Conservation (phyloP, 208 protist genomes). For the Wallacemonas sp. region DNA sequence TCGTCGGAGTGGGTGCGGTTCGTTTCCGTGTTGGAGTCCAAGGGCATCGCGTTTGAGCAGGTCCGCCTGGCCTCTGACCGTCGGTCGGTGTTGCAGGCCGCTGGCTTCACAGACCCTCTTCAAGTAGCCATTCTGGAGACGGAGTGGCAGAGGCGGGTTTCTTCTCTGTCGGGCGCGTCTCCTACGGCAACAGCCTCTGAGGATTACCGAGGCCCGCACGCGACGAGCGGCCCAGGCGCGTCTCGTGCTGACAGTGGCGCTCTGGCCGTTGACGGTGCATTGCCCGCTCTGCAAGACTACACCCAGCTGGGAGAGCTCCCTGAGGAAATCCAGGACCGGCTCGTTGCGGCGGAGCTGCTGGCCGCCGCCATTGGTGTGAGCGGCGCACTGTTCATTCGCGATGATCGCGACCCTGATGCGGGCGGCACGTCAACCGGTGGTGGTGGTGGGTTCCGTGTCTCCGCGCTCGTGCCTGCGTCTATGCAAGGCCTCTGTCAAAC, state of each 20-base stretch:
- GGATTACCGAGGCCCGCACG: not conserved
- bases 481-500: constrained; percentile 73
- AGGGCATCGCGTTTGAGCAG: constrained; percentile 70
- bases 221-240: not conserved
- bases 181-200: not conserved
- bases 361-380: constrained; percentile 58
- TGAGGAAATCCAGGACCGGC: constrained; percentile 79
- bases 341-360: constrained; percentile 65
- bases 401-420: not conserved
- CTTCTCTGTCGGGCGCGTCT: not conserved
- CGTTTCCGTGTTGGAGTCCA: constrained; percentile 54
- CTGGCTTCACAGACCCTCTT: constrained; percentile 75
- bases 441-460: constrained; percentile 51
- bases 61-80: constrained; percentile 69
- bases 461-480: constrained; percentile 44
- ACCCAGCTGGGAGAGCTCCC: constrained; percentile 52
- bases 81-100: constrained; percentile 57
- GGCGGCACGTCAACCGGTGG: not conserved
- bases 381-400: constrained; percentile 40
- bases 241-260: not conserved
- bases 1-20: constrained; percentile 60
- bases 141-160: constrained; percentile 76
- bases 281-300: constrained; percentile 16
- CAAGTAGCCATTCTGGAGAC: constrained; percentile 82
- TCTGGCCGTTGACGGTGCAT: not conserved